These are phyloP conservation scores for Sistotremastrum suecicum DNA, from an alignment of 768 basidiomycete genomes.

Conservation along the genomic window DNA sequence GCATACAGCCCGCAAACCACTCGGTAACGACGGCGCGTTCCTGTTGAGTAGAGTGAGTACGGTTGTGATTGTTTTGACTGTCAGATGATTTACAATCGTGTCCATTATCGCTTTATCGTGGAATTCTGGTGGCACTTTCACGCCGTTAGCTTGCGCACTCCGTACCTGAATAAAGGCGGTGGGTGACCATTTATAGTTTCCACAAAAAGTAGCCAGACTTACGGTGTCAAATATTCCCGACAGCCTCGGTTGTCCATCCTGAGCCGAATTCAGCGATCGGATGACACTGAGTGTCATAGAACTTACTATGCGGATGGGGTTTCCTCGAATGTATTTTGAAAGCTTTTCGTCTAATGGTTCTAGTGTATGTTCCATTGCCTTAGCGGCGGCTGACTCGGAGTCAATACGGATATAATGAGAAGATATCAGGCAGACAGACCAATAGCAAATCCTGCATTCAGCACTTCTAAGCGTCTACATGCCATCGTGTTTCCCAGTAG, in stretches of 20 bases:
- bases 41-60: slow-evolving; percentile 18
- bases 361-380: slow-evolving; percentile 45
- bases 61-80: background rate
- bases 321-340: slow-evolving; percentile 56
- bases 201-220: slow-evolving; percentile 5
- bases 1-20: slow-evolving; percentile 50
- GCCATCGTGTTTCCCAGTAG: slow-evolving; percentile 52
- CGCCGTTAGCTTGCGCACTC: slow-evolving; percentile 56
- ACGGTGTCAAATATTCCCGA: slow-evolving; percentile 68
- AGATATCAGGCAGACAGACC: slow-evolving; percentile 23
- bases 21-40: slow-evolving; percentile 63
- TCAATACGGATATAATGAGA: background rate
- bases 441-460: slow-evolving; percentile 49
- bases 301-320: slow-evolving; percentile 43
- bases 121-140: slow-evolving; percentile 60
- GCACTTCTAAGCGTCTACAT: slow-evolving; percentile 51
- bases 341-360: slow-evolving; percentile 47
- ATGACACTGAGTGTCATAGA: background rate
- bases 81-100: slow-evolving; percentile 32
- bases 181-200: no score
- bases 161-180: slow-evolving; percentile 29
- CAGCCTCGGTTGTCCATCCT: slow-evolving; percentile 59
- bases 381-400: slow-evolving; percentile 39
- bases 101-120: slow-evolving; percentile 45
- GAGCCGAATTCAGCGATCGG: background rate